Percentiles rank a stretch among this genome's conserved stretches.
Conservation (phyloP, 306 rosid species). For the Dalbergia cultrata region DNA sequence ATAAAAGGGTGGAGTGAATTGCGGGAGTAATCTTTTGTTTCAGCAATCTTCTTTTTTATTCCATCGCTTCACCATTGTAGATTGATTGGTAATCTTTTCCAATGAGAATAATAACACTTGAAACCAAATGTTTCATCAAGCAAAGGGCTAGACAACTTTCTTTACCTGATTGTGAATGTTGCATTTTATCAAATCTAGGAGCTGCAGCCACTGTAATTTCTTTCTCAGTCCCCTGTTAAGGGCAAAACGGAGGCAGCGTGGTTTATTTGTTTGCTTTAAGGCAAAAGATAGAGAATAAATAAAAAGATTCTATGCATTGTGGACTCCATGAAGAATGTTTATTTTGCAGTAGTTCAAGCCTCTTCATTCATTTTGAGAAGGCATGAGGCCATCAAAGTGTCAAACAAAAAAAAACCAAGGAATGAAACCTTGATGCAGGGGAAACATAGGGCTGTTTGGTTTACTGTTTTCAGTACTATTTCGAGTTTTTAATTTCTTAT, state of each 20-base stretch:
- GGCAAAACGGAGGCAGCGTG: conserved; percentile 27
- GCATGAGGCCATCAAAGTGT: neutral
- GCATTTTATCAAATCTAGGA: conserved; percentile 11
- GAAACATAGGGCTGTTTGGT: no score
- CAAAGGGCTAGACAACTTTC: neutral
- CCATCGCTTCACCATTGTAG: conserved; percentile 34
- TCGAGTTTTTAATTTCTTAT: no score
- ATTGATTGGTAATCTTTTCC: conserved; percentile 39
- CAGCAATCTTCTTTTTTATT: conserved; percentile 41
- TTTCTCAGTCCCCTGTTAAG: conserved; percentile 4
- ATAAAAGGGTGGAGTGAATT: neutral
- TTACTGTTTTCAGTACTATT: no score
- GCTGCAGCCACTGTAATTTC: conserved; percentile 1
- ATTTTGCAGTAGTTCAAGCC: conserved; percentile 19
- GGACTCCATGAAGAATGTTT: conserved; percentile 13
- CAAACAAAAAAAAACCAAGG: neutral
- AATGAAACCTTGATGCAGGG: neutral
- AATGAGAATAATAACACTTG: conserved; percentile 44
- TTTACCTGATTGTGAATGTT: conserved; percentile 8
- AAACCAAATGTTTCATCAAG: neutral
- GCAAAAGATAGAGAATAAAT: neutral
- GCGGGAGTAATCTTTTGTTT: neutral
- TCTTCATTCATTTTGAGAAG: conserved; percentile 3
- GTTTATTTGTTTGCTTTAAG: conserved; percentile 2
- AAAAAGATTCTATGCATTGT: neutral